Conservation (phyloP, 345 rosid species). For the Citrus sp. region DNA sequence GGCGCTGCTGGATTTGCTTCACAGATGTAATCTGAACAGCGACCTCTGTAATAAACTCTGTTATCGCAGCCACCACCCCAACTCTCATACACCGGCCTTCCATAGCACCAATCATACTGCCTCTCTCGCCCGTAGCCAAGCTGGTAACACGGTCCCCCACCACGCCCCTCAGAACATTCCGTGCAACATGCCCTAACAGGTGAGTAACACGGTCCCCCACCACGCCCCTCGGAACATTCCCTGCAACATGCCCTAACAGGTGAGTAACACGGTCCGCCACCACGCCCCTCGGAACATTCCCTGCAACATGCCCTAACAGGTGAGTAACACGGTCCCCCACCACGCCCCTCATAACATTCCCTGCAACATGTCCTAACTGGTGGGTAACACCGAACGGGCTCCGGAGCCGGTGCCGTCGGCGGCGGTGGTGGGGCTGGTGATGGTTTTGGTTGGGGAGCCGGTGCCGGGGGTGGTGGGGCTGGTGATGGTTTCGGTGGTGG, state of each 20-base stretch:
- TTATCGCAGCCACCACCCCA: slow-evolving; percentile 48
- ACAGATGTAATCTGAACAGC: slow-evolving; percentile 36
- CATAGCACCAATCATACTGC: slow-evolving; percentile 25
- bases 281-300: background rate
- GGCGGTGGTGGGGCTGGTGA: background rate
- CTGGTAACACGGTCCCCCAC: slow-evolving; percentile 16
- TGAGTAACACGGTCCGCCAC: slow-evolving; percentile 2
- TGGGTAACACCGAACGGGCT: background rate
- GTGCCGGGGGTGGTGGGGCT: background rate
- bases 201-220: too few species aligned
- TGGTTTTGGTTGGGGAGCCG: background rate
- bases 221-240: too few species aligned
- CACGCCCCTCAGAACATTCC: background rate
- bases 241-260: background rate
- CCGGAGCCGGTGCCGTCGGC: background rate
- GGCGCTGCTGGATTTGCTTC: slow-evolving; percentile 45
- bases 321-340: slow-evolving; percentile 12
- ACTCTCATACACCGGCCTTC: slow-evolving; percentile 55
- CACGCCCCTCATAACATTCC: background rate
- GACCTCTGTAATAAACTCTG: slow-evolving; percentile 4
- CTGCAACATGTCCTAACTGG: background rate
- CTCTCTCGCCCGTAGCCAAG: slow-evolving; percentile 17
- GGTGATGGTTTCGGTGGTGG: too few species aligned
- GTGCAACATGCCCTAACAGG: background rate
- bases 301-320: background rate